Evolutionary conservation across 2,329 filamentous ascomycete genomes (phyloP), one percentile per base, ranked within the genome.

Genomic region (Colletotrichum karsti): DNA sequence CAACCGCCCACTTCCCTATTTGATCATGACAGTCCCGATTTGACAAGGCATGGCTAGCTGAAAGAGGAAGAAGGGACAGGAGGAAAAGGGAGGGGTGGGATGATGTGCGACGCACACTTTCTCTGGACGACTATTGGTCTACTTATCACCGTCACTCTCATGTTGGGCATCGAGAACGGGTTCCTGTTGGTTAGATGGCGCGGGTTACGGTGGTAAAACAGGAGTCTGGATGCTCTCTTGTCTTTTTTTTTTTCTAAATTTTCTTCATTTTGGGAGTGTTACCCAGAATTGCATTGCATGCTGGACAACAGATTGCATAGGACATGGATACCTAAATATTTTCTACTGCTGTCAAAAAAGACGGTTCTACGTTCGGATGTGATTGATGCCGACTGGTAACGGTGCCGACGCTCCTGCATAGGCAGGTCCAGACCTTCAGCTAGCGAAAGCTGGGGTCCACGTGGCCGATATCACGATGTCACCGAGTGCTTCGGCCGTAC

Each of bases 61-160:
- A 50, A 18, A 24, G 6, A 22, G 39, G 48, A 24, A 28, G 62
- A 37, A 18, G 12, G 51, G 41, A 35, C 13, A 28, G 26, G 28
- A 35, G 18, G 39, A 30, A 24, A 33, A 12, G 13, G 30, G 26
- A 20, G 39, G 13, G 6, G 22, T 24, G 42, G 13, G 6, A 30
- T 24, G 42, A 42, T 58, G 44, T 26, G 54, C 20, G 20, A 18
- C 33, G 9, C 35, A 33, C 22, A 35, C 18, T 8, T 35, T 35
- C 35, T 59, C n/a, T 44, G 35, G n/a, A 59, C 24, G 39, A 33
- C 20, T 46, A 60, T 66, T 41, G 46, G 42, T 42, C 44, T 63
- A 24, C 48, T 53, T 28, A 20, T 64, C 12, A 24, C 18, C 46
- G 39, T n/a, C 26, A 30, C 22, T n/a, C 28, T 58, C 30, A 41